Evolutionary conservation across 305 asterid genomes (phyloP).

Genomic region (Rubia peregrina): DNA sequence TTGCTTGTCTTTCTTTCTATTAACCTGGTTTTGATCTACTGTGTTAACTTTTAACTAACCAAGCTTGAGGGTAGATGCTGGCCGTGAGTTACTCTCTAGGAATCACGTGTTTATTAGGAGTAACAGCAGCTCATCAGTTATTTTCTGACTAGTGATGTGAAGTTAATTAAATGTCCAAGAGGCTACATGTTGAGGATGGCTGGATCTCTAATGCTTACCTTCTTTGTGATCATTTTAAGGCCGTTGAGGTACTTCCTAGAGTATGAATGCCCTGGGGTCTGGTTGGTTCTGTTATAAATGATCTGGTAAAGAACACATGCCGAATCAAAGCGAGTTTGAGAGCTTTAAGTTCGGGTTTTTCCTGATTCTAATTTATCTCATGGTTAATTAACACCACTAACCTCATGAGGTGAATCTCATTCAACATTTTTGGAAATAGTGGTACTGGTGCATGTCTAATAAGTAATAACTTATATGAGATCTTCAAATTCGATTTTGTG

Average conservation of each 20-base stretch:
- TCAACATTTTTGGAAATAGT: not conserved
- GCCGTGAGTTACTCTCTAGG: not conserved
- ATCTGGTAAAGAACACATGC: not conserved
- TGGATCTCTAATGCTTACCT: not conserved
- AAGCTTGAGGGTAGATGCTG: not conserved
- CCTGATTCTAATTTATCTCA: not conserved
- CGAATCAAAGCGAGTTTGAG: not conserved
- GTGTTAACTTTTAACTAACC: not conserved
- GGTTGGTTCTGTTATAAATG: not conserved
- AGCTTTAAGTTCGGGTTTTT: not conserved
- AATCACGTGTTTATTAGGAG: not conserved
- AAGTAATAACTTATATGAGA: not conserved
- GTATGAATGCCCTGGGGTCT: not conserved
- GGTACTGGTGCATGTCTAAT: not conserved
- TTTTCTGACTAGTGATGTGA: not conserved
- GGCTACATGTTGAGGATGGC: conserved; percentile 1
- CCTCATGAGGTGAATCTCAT: not conserved
- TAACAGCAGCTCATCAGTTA: not conserved
- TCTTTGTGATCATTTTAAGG: not conserved
- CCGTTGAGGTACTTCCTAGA: not conserved
- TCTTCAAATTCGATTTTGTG: not conserved
- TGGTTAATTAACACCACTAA: not conserved
- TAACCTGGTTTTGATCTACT: not conserved
- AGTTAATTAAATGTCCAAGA: not conserved
- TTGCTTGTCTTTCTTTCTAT: not conserved